Base-by-base conservation (phyloP, 2,329 filamentous ascomycete genomes). In the Tolypocladium pustulatum region DNA sequence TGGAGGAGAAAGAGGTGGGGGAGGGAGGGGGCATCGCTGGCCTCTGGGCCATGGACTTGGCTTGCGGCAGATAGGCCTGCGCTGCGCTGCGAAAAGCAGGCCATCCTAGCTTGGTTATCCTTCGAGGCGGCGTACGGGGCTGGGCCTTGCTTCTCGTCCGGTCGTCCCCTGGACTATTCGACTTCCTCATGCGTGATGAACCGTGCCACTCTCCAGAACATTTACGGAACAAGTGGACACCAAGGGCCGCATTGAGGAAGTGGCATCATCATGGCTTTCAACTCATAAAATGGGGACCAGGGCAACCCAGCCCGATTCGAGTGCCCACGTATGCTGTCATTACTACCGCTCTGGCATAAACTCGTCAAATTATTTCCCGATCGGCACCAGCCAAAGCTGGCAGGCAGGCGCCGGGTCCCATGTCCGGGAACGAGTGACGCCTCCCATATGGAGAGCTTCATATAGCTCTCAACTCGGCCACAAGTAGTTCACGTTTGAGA, bases 291-390 rank as follows among this genome's bases (percentile, higher is more conserved):
- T 34, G 37, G 36, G 52, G 53, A 55, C 53, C 53, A 22, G 53
- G 53, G 53, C 53, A n/a, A 22, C 38, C 22, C 25, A 22, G 54
- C 54, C 46, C 46, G 46, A 51, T 51, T 30, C 46, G 9, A 13
- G 34, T 17, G 54, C 25, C 54, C 54, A 40, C 36, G 54, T 20
- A 27, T 55, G 53, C 22, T 37, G 54, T 41, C 54, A 27, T 40
- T 41, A 4, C 38, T 22, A 36, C 17, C 20, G 4, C 41, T 43
- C 51, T 54, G 61, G 58, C 58, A 61, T 56, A 58, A 60, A 58
- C n/a, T 58, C 58, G 40, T 55, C 37, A 59, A 55, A 59, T 55
- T 59, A 59, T 61, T 61, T 55, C 59, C 60, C 61, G 58, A 58
- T 51, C 46, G 36, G 56, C 41, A 32, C 58, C 54, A 25, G 46